A percentile compares a stretch with the other conserved stretches of the same genome.
phyloP scores from a whole-genome alignment of 257 asterid species.

The Lycium ferocissimum region DNA sequence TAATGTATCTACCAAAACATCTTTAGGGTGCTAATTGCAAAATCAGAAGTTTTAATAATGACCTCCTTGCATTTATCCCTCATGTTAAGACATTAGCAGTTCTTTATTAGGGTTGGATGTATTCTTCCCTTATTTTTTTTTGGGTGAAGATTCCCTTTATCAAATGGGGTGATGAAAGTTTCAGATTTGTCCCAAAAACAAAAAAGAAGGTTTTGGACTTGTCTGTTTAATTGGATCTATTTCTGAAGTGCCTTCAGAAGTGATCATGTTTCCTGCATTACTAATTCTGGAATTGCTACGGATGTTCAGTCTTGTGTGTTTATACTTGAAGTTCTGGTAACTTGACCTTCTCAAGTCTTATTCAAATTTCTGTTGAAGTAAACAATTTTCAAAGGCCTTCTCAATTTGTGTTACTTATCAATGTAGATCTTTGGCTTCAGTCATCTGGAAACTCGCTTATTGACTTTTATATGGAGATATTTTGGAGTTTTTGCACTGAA shows the following conservation, averaged over 20 bases:
- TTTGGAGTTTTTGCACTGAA: conserved; percentile 33
- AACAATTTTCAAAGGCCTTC: conserved; percentile 16
- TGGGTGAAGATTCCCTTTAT: background rate
- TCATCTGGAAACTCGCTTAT: conserved; percentile 12
- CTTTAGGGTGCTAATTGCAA: conserved; percentile 8
- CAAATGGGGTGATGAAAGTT: conserved; percentile 10
- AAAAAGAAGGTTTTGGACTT: background rate
- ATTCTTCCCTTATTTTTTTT: background rate
- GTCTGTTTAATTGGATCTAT: conserved; percentile 10
- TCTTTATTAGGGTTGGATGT: background rate
- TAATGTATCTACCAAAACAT: conserved; percentile 2
- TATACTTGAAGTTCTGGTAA: background rate
- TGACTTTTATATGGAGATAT: conserved; percentile 20
- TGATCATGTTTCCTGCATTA: background rate
- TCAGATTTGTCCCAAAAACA: background rate
- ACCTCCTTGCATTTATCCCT: background rate
- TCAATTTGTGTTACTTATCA: conserved; percentile 21
- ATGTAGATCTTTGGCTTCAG: conserved; percentile 13
- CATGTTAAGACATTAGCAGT: conserved; percentile 10
- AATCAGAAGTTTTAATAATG: background rate
- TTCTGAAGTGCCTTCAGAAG: conserved; percentile 8
- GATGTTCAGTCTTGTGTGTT: conserved; percentile 2
- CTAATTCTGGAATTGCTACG: conserved; percentile 14
- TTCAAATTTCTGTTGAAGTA: background rate
- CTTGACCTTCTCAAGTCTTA: conserved; percentile 9